Evolutionary conservation across 331 rosid species (phyloP).

Genomic region (Stylosanthes scabra): DNA sequence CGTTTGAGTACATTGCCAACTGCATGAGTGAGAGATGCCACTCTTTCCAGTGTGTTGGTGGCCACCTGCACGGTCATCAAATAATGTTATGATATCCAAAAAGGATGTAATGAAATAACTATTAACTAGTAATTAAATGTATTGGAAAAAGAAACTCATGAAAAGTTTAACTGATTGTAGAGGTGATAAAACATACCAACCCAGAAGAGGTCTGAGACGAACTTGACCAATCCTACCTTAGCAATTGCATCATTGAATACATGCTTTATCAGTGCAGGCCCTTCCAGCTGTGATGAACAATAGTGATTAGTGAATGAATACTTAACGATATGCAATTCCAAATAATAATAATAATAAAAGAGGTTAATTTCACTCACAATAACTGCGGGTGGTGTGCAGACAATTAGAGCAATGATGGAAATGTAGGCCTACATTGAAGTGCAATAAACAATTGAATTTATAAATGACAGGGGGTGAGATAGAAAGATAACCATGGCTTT

Average conservation of each 20-base stretch:
- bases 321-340: neutral
- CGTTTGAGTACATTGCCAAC: constrained; percentile 97
- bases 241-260: constrained; percentile 89
- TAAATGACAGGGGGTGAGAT: neutral
- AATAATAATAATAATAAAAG: neutral
- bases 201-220: constrained; percentile 86
- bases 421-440: constrained; percentile 69
- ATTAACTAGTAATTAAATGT: neutral
- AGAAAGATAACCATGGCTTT: constrained; percentile 84
- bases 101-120: neutral
- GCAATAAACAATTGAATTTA: neutral
- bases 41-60: constrained; percentile 95
- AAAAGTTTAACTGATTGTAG: constrained; percentile 80
- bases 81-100: constrained; percentile 14
- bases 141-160: constrained; percentile 4
- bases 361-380: constrained; percentile 64
- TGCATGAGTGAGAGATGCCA: constrained; percentile 97
- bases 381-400: constrained; percentile 91
- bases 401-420: constrained; percentile 87
- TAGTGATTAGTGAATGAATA: constrained; percentile 22
- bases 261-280: constrained; percentile 74
- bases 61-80: constrained; percentile 63
- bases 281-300: constrained; percentile 65
- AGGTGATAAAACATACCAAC: constrained; percentile 97
- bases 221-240: constrained; percentile 85